A percentile compares a stretch with the other conserved stretches of the same genome.
These are phyloP conservation scores for Leccinum subgranulosum DNA, from an alignment of 768 basidiomycete genomes.

Conservation along the genomic window DNA sequence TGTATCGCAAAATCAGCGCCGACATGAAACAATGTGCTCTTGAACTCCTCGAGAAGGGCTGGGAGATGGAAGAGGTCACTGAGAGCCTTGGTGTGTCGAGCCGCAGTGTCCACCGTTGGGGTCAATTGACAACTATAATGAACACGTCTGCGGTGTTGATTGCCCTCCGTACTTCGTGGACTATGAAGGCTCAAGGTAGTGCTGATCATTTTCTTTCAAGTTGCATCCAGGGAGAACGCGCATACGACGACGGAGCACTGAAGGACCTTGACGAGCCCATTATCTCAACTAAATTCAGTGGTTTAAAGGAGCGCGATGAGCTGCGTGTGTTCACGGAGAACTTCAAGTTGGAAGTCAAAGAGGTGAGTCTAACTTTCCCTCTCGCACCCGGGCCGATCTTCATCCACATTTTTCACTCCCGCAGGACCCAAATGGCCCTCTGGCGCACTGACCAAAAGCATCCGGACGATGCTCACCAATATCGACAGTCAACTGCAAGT, in stretches of 20 bases:
- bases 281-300: constrained; percentile 89
- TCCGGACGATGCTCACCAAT: constrained; percentile 93
- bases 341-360: constrained; percentile 79
- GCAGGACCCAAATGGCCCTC: constrained; percentile 74
- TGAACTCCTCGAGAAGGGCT: no score
- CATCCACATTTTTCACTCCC: neutral
- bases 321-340: constrained; percentile 92
- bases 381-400: neutral
- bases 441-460: constrained; percentile 88
- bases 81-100: no score
- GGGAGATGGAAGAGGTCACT: no score
- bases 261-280: constrained; percentile 78
- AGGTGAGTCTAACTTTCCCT: constrained; percentile 42
- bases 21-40: no score
- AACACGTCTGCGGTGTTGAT: no score
- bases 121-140: no score
- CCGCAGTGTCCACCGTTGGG: no score
- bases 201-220: constrained; percentile 19
- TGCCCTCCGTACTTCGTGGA: no score
- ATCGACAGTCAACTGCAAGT: constrained; percentile 89
- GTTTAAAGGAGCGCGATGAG: constrained; percentile 94
- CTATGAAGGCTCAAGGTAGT: no score
- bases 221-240: constrained; percentile 72
- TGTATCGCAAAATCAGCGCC: no score
- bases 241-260: constrained; percentile 97